A percentile compares a stretch with the other conserved stretches of the same genome.
Conservation (phyloP, 108 stramenopile species). For the Licmophora abbreviata region DNA sequence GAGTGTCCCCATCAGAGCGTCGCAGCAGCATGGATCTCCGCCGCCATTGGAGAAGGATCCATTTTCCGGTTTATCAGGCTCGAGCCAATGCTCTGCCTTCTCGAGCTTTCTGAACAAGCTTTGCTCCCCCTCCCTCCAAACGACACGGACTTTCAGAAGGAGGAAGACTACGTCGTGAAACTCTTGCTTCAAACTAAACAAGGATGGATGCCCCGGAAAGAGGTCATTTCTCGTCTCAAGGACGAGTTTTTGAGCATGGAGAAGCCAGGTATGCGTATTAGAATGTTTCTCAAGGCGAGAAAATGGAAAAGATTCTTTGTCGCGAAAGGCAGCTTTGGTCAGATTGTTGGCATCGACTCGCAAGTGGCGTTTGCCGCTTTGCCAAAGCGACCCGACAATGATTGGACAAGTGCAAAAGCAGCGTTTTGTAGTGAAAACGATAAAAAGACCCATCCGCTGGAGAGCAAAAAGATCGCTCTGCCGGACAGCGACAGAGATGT, state of each 20-base stretch:
- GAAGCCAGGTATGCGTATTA: background rate
- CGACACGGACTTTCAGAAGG: constrained; percentile 1
- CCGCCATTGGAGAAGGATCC: background rate
- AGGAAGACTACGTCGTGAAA: constrained; percentile 5
- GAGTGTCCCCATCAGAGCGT: background rate
- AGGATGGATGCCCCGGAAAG: background rate
- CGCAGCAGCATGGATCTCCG: constrained; percentile 7
- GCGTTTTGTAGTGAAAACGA: too few relatives aligned
- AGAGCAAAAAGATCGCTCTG: too few relatives aligned
- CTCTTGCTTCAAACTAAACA: background rate
- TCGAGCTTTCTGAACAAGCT: background rate
- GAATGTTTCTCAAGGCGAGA: background rate
- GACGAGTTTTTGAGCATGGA: background rate
- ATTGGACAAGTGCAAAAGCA: too few relatives aligned
- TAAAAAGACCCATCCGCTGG: too few relatives aligned
- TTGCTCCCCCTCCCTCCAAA: background rate
- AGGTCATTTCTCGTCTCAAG: constrained; percentile 6
- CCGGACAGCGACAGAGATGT: too few relatives aligned
- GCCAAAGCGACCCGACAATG: too few relatives aligned
- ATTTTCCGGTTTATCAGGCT: background rate
- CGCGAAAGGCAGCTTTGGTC: background rate
- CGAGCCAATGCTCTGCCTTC: constrained; percentile 8
- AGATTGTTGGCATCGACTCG: background rate
- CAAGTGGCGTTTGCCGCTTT: too few relatives aligned
- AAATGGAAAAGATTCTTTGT: background rate